Conservation (phyloP, 768 basidiomycete species). For the Nidularia pulvinata region DNA sequence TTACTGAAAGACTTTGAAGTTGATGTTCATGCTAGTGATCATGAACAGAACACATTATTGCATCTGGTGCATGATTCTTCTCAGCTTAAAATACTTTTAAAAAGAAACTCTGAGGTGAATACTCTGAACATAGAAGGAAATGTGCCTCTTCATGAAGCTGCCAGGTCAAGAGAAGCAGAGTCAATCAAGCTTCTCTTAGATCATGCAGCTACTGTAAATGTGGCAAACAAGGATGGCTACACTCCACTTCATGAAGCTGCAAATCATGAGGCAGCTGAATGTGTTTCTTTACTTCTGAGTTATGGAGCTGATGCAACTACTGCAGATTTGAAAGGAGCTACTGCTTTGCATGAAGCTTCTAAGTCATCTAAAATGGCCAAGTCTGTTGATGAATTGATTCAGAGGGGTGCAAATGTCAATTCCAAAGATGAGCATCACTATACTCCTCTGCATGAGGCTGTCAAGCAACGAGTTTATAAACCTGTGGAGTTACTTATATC, state of each 20-base stretch:
- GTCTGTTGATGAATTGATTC: not conserved
- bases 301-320: not conserved
- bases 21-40: not conserved
- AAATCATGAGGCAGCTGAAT: not conserved
- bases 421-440: not conserved
- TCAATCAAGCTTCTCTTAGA: not conserved
- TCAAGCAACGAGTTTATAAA: not conserved
- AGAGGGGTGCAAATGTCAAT: not conserved
- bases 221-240: not conserved
- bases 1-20: not conserved
- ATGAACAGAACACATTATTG: not conserved
- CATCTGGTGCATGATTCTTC: not conserved
- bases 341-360: not conserved
- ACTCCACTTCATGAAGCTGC: not conserved
- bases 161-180: not conserved
- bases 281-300: not conserved
- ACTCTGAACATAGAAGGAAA: not conserved
- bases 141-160: not conserved
- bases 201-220: not conserved
- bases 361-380: not conserved
- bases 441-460: not conserved
- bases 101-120: not conserved
- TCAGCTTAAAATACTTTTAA: not conserved
- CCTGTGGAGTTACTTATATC: not conserved
- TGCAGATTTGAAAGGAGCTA: not conserved